These are phyloP conservation scores for Lepidium aucheri DNA, from an alignment of 345 rosid genomes.

Conservation along the genomic window DNA sequence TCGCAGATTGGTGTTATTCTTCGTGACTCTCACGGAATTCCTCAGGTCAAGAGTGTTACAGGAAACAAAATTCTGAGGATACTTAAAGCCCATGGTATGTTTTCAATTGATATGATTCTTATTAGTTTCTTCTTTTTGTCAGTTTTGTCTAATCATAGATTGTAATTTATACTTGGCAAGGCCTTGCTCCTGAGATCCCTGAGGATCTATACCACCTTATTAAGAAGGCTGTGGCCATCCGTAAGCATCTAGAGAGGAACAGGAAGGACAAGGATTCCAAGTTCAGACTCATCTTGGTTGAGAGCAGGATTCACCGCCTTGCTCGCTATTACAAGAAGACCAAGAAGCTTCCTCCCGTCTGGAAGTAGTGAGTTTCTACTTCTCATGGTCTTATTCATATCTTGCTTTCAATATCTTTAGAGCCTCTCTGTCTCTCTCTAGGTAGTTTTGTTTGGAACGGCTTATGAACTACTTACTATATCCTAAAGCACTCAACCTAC, in stretches of 20 bases:
- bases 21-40: slow-evolving; percentile 66
- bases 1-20: slow-evolving; percentile 69
- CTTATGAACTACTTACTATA: neutral
- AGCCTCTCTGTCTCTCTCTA: neutral
- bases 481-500: neutral
- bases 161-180: slow-evolving; percentile 11
- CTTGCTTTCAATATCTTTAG: neutral
- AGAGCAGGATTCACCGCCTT: slow-evolving; percentile 67
- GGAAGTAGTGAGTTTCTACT: slow-evolving; percentile 48
- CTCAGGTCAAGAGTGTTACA: slow-evolving; percentile 56
- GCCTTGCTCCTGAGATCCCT: slow-evolving; percentile 65
- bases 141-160: neutral
- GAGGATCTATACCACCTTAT: slow-evolving; percentile 69
- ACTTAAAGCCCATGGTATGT: slow-evolving; percentile 50
- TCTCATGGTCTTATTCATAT: neutral
- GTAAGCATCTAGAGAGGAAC: slow-evolving; percentile 69
- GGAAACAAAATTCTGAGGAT: slow-evolving; percentile 61
- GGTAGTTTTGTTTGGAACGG: neutral
- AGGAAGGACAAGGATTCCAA: slow-evolving; percentile 77
- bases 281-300: slow-evolving; percentile 61
- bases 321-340: slow-evolving; percentile 75
- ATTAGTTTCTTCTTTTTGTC: neutral
- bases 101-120: neutral
- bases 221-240: slow-evolving; percentile 67
- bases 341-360: slow-evolving; percentile 77